These are phyloP conservation scores for Rubia tinctorum DNA, from an alignment of 305 asterid genomes.

Conservation along the genomic window DNA sequence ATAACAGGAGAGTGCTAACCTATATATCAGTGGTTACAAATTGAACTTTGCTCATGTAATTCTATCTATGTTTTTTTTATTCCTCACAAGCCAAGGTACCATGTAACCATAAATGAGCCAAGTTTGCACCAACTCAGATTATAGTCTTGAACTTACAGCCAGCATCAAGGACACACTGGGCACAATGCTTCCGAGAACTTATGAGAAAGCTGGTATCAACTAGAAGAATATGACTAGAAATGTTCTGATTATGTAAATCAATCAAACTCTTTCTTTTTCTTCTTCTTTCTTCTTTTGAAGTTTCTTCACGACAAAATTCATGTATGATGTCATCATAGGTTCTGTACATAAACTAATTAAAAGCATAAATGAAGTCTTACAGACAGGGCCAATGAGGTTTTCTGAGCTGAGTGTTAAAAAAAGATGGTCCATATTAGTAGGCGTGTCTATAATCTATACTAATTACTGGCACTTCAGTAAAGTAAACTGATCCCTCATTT, in stretches of 20 bases:
- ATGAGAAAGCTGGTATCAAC: no score
- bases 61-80: not conserved
- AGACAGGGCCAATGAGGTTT: not conserved
- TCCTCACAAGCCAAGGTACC: not conserved
- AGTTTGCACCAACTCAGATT: not conserved
- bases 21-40: not conserved
- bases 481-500: not conserved
- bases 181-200: not conserved
- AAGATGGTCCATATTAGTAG: not conserved
- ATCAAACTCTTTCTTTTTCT: no score
- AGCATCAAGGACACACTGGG: not conserved
- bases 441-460: not conserved
- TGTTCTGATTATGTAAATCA: no score
- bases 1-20: no score
- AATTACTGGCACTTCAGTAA: not conserved
- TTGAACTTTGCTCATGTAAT: not conserved
- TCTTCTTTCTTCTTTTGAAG: no score
- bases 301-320: not conserved
- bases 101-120: not conserved
- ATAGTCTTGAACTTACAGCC: not conserved
- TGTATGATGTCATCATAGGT: not conserved
- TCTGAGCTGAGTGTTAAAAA: not conserved
- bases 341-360: not conserved
- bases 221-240: no score
- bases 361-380: not conserved